Evolutionary conservation across 148 eudicot species (phyloP).

Genomic region (Simmondsia chinensis): DNA sequence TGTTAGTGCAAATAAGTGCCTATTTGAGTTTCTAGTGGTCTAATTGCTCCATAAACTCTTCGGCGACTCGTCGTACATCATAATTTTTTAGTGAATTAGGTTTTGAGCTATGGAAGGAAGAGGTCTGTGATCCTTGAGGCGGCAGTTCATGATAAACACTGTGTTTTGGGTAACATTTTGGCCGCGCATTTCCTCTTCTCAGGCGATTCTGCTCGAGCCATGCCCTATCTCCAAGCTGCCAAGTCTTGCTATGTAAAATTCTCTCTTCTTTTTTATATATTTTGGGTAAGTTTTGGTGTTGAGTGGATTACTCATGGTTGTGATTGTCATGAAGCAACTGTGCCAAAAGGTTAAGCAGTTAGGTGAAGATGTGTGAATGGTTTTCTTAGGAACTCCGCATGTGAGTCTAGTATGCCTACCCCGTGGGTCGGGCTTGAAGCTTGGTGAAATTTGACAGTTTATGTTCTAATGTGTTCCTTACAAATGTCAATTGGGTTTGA

Average conservation of each 20-base stretch:
- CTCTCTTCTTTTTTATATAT: neutral
- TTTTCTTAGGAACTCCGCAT: too few species aligned
- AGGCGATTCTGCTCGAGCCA: conserved; percentile 27
- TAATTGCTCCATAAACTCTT: neutral
- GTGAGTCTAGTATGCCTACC: too few species aligned
- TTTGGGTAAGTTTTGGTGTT: conserved; percentile 4
- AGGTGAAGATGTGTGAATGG: too few species aligned
- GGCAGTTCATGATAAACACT: conserved; percentile 42
- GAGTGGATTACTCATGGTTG: conserved; percentile 4
- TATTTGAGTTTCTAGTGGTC: neutral
- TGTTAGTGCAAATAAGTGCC: too few species aligned
- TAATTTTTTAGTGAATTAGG: conserved; percentile 25
- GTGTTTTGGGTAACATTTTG: conserved; percentile 71
- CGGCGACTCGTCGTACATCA: neutral
- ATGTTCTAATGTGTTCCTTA: too few species aligned
- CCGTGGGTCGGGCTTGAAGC: too few species aligned
- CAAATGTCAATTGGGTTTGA: too few species aligned
- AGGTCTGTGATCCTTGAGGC: conserved; percentile 68
- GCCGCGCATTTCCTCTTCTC: conserved; percentile 48
- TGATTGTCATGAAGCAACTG: neutral
- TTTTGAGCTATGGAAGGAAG: conserved; percentile 63
- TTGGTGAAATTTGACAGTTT: too few species aligned
- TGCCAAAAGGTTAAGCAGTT: conserved; percentile 4
- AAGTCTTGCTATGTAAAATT: conserved; percentile 39
- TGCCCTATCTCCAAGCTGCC: conserved; percentile 45